Conservation (phyloP, 495 filamentous ascomycete species). For the Geopyxis carbonaria region DNA sequence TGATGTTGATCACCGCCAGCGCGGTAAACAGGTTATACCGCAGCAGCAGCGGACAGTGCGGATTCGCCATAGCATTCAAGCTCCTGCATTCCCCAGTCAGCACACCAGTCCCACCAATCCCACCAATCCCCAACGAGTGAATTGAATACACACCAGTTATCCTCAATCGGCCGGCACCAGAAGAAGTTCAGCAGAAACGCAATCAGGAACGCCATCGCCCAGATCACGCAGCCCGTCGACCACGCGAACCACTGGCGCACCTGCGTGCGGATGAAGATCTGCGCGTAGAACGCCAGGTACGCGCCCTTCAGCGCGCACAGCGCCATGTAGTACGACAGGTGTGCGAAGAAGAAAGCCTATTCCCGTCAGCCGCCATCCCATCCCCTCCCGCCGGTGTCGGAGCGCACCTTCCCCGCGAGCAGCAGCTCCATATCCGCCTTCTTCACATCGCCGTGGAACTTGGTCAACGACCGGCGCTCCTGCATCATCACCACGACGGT, state of each 20-base stretch:
- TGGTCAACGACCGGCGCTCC: no score
- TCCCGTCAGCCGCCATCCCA: no score
- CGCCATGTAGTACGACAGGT: constrained; percentile 1
- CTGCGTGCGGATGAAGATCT: neutral
- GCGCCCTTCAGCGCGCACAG: neutral
- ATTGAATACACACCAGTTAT: constrained; percentile 3
- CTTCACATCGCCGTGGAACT: no score
- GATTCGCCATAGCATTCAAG: neutral
- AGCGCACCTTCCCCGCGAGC: no score
- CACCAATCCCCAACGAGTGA: no score
- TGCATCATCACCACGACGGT: no score
- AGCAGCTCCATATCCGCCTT: no score
- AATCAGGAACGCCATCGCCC: neutral
- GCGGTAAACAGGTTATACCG: neutral
- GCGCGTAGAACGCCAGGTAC: constrained; percentile 3
- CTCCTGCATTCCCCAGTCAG: no score
- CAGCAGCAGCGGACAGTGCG: neutral
- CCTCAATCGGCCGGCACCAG: neutral
- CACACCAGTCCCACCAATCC: no score
- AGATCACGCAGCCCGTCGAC: neutral
- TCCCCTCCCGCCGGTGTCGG: no score
- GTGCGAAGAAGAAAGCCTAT: constrained; percentile 1
- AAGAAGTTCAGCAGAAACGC: constrained; percentile 1
- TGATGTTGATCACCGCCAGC: constrained; percentile 1
- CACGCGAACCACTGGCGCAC: neutral